These are phyloP conservation scores for Leucaena leucocephala DNA, from an alignment of 306 rosid species.

Conservation along the genomic window DNA sequence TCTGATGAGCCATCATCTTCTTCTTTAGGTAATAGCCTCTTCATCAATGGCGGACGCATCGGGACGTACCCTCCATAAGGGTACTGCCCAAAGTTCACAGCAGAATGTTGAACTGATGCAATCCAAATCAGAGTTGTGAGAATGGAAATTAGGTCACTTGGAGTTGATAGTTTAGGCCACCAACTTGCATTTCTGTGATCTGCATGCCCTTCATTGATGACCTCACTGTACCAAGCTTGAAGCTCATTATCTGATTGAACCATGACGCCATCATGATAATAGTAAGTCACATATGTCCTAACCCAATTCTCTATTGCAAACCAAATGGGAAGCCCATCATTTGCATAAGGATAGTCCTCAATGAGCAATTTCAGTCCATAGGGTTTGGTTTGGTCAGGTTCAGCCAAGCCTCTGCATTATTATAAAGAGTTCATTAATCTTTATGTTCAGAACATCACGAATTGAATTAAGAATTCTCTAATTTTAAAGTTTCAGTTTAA, in stretches of 20 bases:
- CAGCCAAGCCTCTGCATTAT: background rate
- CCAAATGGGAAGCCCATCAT: slow-evolving; percentile 79
- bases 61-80: background rate
- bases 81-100: slow-evolving; percentile 47
- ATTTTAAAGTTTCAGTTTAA: no score
- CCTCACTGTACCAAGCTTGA: slow-evolving; percentile 74
- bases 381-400: background rate
- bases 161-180: slow-evolving; percentile 64
- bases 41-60: slow-evolving; percentile 57
- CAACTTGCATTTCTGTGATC: slow-evolving; percentile 65
- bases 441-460: no score
- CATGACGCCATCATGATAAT: slow-evolving; percentile 48
- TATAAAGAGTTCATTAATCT: background rate
- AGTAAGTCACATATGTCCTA: slow-evolving; percentile 59
- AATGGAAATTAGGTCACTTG: slow-evolving; percentile 29
- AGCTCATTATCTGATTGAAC: slow-evolving; percentile 52
- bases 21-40: slow-evolving; percentile 67
- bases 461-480: no score
- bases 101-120: slow-evolving; percentile 44
- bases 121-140: slow-evolving; percentile 45
- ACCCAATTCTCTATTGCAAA: slow-evolving; percentile 70
- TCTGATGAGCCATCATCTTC: slow-evolving; percentile 21
- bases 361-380: background rate
- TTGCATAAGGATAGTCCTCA: slow-evolving; percentile 81
- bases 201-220: slow-evolving; percentile 66